Percentiles rank a stretch among this genome's conserved stretches.
phyloP scores from a whole-genome alignment of 2,329 filamentous ascomycete species.

The Monosporascus sp. region DNA sequence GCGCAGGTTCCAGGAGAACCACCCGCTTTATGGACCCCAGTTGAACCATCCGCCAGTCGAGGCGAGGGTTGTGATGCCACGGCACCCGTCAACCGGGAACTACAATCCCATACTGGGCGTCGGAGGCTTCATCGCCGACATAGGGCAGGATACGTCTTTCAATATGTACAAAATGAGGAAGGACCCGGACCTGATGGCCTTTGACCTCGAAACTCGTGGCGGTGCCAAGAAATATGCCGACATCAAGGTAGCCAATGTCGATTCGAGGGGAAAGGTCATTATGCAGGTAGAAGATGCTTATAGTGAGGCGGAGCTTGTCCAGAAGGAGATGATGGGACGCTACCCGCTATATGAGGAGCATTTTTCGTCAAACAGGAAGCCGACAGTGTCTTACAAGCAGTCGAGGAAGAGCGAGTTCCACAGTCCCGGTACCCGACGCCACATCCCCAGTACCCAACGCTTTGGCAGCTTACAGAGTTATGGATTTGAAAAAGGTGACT shows the following conservation, averaged over 20 bases:
- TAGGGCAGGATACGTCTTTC: slow-evolving; percentile 37
- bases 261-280: slow-evolving; percentile 45
- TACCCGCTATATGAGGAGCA: slow-evolving; percentile 26
- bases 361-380: slow-evolving; percentile 1
- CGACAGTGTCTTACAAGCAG: slow-evolving; percentile 4
- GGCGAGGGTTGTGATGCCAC: slow-evolving; percentile 46
- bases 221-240: slow-evolving; percentile 52
- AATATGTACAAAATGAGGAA: slow-evolving; percentile 18
- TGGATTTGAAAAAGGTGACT: slow-evolving; percentile 23
- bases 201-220: slow-evolving; percentile 44
- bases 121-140: slow-evolving; percentile 47
- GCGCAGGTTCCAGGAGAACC: slow-evolving; percentile 49
- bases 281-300: slow-evolving; percentile 37
- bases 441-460: slow-evolving; percentile 4
- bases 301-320: slow-evolving; percentile 36
- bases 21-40: slow-evolving; percentile 57
- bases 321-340: slow-evolving; percentile 37
- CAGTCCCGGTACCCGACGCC: slow-evolving; percentile 4
- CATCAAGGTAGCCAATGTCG: slow-evolving; percentile 37
- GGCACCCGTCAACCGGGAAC: slow-evolving; percentile 16
- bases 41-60: slow-evolving; percentile 41
- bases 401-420: background rate
- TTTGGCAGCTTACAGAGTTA: slow-evolving; percentile 34
- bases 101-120: slow-evolving; percentile 44
- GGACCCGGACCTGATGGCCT: slow-evolving; percentile 30